Percentiles rank a stretch among this genome's conserved stretches.
phyloP scores from a whole-genome alignment of 139 green algal genomes.

The Ettlia oleoabundans region DNA sequence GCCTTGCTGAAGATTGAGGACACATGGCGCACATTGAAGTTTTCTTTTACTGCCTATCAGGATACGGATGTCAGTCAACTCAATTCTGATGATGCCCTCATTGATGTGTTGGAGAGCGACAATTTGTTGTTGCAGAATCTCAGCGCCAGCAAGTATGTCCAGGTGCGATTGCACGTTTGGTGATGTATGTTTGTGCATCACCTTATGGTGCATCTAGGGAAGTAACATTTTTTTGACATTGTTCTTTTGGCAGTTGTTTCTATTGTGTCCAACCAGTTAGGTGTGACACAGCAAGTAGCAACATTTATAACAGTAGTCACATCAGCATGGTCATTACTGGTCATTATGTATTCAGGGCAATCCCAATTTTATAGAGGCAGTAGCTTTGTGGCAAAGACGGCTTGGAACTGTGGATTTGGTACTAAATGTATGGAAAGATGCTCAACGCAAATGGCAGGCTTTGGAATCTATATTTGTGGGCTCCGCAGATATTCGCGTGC shows the following conservation, averaged over 20 bases:
- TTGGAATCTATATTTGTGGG: constrained; percentile 93
- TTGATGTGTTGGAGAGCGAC: constrained; percentile 84
- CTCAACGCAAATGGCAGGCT: constrained; percentile 93
- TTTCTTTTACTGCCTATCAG: constrained; percentile 74
- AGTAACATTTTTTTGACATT: no score
- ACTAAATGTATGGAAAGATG: constrained; percentile 81
- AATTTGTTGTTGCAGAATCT: constrained; percentile 92
- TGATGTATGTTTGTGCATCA: neutral
- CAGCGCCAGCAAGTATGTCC: constrained; percentile 84
- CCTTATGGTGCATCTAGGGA: no score
- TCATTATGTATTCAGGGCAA: constrained; percentile 76
- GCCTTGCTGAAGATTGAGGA: constrained; percentile 90
- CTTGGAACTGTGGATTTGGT: constrained; percentile 85
- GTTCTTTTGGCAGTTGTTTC: no score
- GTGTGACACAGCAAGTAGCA: no score
- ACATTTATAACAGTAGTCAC: no score
- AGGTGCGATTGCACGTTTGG: constrained; percentile 2
- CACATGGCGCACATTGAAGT: constrained; percentile 73
- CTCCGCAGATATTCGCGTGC: constrained; percentile 88
- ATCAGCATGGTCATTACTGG: no score
- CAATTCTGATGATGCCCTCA: constrained; percentile 50
- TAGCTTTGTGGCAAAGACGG: constrained; percentile 88
- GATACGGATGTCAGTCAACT: constrained; percentile 52
- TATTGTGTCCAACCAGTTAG: no score
- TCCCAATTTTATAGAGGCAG: constrained; percentile 85